phyloP scores from a whole-genome alignment of 495 filamentous ascomycete species.

The Penicillium fimorum region DNA sequence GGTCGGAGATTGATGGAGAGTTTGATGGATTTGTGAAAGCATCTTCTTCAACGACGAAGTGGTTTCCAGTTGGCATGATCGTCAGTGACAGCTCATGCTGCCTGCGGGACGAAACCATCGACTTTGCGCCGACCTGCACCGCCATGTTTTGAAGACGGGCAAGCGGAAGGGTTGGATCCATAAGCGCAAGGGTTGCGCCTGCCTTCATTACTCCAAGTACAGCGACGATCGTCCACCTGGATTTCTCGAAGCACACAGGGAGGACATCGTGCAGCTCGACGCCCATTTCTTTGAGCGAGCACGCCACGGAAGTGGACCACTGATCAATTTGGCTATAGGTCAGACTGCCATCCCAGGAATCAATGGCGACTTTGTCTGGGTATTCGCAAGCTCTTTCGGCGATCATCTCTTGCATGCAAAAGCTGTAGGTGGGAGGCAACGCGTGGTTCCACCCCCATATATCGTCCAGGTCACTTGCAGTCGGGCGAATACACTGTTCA shows the following conservation, averaged over 20 bases:
- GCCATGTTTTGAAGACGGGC: constrained; percentile 42
- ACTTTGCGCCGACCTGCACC: constrained; percentile 31
- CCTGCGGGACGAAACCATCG: constrained; percentile 32
- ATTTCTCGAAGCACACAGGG: constrained; percentile 50
- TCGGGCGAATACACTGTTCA: constrained; percentile 27
- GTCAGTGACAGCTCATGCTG: constrained; percentile 25
- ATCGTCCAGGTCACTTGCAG: constrained; percentile 27
- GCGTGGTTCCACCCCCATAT: constrained; percentile 38
- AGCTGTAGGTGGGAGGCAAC: constrained; percentile 30
- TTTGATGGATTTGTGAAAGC: constrained; percentile 14
- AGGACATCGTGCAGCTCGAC: constrained; percentile 36
- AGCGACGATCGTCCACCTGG: constrained; percentile 45
- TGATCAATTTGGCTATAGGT: constrained; percentile 46
- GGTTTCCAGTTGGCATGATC: constrained; percentile 29
- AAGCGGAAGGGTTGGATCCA: constrained; percentile 39
- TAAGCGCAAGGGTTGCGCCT: constrained; percentile 39
- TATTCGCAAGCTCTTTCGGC: constrained; percentile 29
- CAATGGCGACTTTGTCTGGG: constrained; percentile 40
- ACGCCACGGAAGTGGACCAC: constrained; percentile 34
- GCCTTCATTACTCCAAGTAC: constrained; percentile 46
- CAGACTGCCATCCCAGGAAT: constrained; percentile 49
- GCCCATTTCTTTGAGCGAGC: constrained; percentile 25
- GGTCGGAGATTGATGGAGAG: constrained; percentile 1
- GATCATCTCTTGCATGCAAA: constrained; percentile 50
- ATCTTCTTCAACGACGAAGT: constrained; percentile 29